These are phyloP conservation scores for Cercospora beticola DNA, from an alignment of 2,329 filamentous ascomycete genomes.

Conservation along the genomic window DNA sequence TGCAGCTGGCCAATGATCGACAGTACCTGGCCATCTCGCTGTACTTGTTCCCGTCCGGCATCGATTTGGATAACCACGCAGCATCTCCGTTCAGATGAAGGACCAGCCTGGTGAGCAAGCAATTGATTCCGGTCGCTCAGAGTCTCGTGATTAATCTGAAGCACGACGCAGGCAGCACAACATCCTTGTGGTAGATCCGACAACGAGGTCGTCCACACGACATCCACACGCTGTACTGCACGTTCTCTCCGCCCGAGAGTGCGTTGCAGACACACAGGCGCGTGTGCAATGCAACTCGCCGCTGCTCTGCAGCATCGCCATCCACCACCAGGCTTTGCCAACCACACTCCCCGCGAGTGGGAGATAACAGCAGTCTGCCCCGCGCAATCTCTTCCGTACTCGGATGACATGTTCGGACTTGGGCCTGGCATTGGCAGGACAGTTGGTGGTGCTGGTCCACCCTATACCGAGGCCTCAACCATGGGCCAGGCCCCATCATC, in stretches of 20 bases:
- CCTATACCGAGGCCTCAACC: conserved; percentile 26
- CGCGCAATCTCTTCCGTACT: conserved; percentile 29
- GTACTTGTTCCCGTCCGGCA: conserved; percentile 23
- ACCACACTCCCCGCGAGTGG: conserved; percentile 38
- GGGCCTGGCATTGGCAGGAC: conserved; percentile 25
- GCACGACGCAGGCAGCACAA: conserved; percentile 26
- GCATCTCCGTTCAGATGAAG: neutral
- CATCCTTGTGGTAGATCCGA: conserved; percentile 18
- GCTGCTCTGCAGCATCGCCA: conserved; percentile 32
- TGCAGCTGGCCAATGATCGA: conserved; percentile 23
- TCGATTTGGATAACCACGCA: conserved; percentile 13
- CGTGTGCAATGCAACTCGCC: conserved; percentile 39
- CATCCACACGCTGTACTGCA: conserved; percentile 17
- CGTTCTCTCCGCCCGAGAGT: conserved; percentile 12
- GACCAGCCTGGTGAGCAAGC: conserved; percentile 17
- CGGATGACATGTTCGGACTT: conserved; percentile 30
- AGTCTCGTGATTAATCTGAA: conserved; percentile 25
- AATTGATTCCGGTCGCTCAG: conserved; percentile 10
- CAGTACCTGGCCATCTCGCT: conserved; percentile 15
- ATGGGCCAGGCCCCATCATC: conserved; percentile 37
- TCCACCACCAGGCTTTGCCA: conserved; percentile 34
- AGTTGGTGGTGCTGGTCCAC: conserved; percentile 26
- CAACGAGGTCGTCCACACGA: conserved; percentile 7
- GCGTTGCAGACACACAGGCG: conserved; percentile 22
- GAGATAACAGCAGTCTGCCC: conserved; percentile 32